Evolutionary conservation across 2,329 filamentous ascomycete species (phyloP).

Genomic region (Trichoderma atrobrunneum): DNA sequence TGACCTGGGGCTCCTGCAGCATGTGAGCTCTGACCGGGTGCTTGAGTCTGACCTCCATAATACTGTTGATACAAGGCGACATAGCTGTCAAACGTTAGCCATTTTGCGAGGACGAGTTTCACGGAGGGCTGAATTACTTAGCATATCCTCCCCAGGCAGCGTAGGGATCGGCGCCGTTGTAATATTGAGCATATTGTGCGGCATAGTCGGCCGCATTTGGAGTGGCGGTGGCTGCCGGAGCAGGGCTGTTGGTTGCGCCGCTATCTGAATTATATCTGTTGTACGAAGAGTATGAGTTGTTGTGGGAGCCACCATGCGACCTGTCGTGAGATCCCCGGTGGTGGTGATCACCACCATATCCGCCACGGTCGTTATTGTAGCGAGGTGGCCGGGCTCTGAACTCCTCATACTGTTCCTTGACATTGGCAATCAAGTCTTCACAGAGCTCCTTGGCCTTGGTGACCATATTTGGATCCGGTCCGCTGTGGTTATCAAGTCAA

Average conservation of each 20-base stretch:
- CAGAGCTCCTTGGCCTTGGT: slow-evolving; percentile 84
- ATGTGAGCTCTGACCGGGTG: slow-evolving; percentile 45
- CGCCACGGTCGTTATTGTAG: slow-evolving; percentile 44
- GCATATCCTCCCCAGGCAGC: slow-evolving; percentile 87
- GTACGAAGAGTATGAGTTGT: slow-evolving; percentile 31
- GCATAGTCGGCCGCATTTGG: slow-evolving; percentile 59
- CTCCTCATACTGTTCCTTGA: slow-evolving; percentile 83
- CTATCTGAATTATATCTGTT: slow-evolving; percentile 31
- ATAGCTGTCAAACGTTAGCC: slow-evolving; percentile 41
- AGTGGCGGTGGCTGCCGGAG: slow-evolving; percentile 30
- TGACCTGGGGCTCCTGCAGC: slow-evolving; percentile 43
- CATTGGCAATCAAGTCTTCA: slow-evolving; percentile 80
- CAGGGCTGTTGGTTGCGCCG: slow-evolving; percentile 38
- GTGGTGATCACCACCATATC: slow-evolving; percentile 31
- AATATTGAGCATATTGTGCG: slow-evolving; percentile 82
- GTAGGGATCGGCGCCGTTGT: slow-evolving; percentile 74
- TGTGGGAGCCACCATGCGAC: slow-evolving; percentile 31
- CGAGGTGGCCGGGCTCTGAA: slow-evolving; percentile 82
- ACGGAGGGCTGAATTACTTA: slow-evolving; percentile 48
- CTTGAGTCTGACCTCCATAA: slow-evolving; percentile 48
- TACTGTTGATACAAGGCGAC: slow-evolving; percentile 74
- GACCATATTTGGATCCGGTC: slow-evolving; percentile 83
- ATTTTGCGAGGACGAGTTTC: neutral
- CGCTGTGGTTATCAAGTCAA: slow-evolving; percentile 50
- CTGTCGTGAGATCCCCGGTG: slow-evolving; percentile 35